phyloP scores from a whole-genome alignment of 2,329 filamentous ascomycete genomes.

The Fusarium secorum region DNA sequence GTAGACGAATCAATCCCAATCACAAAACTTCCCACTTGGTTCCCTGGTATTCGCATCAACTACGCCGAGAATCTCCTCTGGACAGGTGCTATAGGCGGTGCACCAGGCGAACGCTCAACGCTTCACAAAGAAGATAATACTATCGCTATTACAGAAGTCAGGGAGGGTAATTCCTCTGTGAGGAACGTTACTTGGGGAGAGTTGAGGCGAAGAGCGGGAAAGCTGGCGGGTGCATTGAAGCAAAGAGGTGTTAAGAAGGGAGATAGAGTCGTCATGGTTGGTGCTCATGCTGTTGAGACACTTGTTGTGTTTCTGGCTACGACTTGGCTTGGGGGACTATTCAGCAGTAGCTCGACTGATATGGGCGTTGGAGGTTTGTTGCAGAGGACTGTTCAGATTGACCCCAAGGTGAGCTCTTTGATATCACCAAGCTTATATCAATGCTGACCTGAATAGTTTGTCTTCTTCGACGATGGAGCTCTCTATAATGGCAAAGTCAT shows the following conservation, averaged over 20 bases:
- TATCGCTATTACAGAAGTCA: conserved; percentile 75
- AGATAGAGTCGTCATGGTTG: conserved; percentile 78
- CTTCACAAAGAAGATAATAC: conserved; percentile 73
- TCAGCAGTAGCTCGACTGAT: conserved; percentile 80
- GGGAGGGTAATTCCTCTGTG: conserved; percentile 68
- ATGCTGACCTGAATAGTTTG: conserved; percentile 53
- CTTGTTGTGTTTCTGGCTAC: conserved; percentile 74
- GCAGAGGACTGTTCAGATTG: conserved; percentile 76
- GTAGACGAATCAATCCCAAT: conserved; percentile 77
- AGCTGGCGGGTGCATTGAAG: conserved; percentile 71
- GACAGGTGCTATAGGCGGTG: conserved; percentile 53
- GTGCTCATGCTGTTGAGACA: conserved; percentile 78
- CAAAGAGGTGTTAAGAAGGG: conserved; percentile 72
- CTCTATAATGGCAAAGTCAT: conserved; percentile 81
- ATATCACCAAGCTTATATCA: not conserved
- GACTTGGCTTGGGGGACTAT: conserved; percentile 75
- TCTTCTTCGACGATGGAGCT: conserved; percentile 85
- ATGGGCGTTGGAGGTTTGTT: conserved; percentile 83
- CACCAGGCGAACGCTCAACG: conserved; percentile 57
- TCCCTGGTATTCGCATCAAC: conserved; percentile 75
- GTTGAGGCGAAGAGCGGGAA: conserved; percentile 65
- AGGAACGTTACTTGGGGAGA: conserved; percentile 72
- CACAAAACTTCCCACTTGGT: conserved; percentile 78
- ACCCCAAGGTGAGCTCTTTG: conserved; percentile 63
- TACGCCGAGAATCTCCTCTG: conserved; percentile 84